Base-by-base conservation (phyloP, 176 grass and related monocot genomes). In the Lolium perenne region DNA sequence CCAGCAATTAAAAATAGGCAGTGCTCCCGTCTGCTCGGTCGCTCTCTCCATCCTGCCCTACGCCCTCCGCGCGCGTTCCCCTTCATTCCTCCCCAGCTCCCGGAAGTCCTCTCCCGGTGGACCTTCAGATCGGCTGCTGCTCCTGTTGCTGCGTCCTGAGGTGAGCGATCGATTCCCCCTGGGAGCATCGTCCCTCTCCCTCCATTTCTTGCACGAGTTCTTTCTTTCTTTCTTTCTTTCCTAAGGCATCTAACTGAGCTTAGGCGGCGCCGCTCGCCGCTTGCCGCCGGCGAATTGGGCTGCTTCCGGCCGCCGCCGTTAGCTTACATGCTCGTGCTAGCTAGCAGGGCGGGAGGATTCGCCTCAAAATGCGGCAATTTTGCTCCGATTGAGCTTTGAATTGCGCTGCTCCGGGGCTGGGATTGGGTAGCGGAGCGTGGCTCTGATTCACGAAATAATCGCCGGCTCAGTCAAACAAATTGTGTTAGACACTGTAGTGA, bases 101-200 rank as follows among this genome's bases (percentile, higher is more conserved):
- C 72, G 47, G 72, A 75, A 48, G 22, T 53, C 49, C 74, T 76
- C 73, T 20, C 1, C 2, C 12, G 3, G 0, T 1, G 11, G 23
- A 14, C 71, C 16, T 20, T 32, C 74, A 76, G 74, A 76, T 76
- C 74, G 16, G 73, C 72, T 0, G 18, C 71, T 49, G 71, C 23
- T 14, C 5, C 65, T 16, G 64, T 11, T 23, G 6, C 58, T 6
- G 17, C 73, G 48, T 35, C 15, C 73, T 10, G 15, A 51, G 71
- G 73, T 76, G 49, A 76, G 74, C 18, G 74, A 11, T 35, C 73
- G 22, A 29, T 7, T 11, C 35, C 68, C 10, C 70, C 11, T n/a
- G 23, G 60, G 4, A 14, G 20, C 71, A 46, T 40, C 40, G 45
- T 21, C 8, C 12, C 38, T 45, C 69, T 71, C 68, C 40, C 68